Conservation (phyloP, 75 land plant species). For the Isoetes taiwanensis region DNA sequence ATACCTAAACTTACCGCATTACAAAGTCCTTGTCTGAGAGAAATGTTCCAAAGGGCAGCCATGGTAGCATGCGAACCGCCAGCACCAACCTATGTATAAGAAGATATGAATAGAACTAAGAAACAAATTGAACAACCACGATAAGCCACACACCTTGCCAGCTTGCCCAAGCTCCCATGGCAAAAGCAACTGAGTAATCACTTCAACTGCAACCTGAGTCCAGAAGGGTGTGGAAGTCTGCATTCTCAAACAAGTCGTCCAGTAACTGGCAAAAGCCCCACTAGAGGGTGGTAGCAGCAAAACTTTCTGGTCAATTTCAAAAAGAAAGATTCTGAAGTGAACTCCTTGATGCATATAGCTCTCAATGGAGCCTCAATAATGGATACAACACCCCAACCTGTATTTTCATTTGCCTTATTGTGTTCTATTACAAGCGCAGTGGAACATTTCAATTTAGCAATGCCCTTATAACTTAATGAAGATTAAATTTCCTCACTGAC, state of each 20-base stretch:
- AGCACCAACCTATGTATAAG: slow-evolving; percentile 19
- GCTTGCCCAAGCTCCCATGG: slow-evolving; percentile 29
- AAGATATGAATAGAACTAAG: neutral
- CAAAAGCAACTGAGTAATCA: slow-evolving; percentile 13
- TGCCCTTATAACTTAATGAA: too few relatives aligned
- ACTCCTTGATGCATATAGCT: too few relatives aligned
- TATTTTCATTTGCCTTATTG: too few relatives aligned
- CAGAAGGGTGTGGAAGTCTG: slow-evolving; percentile 15
- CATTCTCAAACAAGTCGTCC: slow-evolving; percentile 29
- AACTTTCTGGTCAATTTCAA: too few relatives aligned
- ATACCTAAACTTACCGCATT: slow-evolving; percentile 20
- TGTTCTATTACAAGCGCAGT: too few relatives aligned
- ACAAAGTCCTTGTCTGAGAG: slow-evolving; percentile 23
- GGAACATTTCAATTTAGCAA: too few relatives aligned
- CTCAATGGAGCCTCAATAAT: too few relatives aligned
- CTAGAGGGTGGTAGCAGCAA: neutral
- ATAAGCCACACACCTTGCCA: slow-evolving; percentile 19
- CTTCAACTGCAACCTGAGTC: slow-evolving; percentile 11
- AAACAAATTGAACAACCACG: neutral
- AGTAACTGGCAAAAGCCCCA: slow-evolving; percentile 12
- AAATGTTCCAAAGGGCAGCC: slow-evolving; percentile 29
- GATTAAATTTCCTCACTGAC: neutral
- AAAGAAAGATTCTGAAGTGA: too few relatives aligned
- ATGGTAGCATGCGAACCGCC: slow-evolving; percentile 28
- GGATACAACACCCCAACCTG: too few relatives aligned